Evolutionary conservation across 1,139 yeast genomes (phyloP), one percentile per base, ranked within the genome.

Genomic region (Scheffersomyces insectosa): DNA sequence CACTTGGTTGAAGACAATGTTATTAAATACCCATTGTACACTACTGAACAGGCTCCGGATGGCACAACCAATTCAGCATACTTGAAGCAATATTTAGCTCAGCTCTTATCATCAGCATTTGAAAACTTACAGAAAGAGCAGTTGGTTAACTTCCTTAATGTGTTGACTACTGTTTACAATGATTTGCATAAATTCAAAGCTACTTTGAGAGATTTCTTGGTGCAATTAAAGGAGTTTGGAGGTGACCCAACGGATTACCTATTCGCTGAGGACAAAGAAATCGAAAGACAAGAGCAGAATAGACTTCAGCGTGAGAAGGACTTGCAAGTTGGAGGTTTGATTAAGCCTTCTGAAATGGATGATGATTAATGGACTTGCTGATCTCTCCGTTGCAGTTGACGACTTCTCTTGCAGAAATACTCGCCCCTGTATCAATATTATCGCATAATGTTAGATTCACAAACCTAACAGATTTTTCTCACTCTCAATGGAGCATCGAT

Each of bases 341-440:
- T 93, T 61, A 93, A 91, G 65, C 99, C 99, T 30, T 84, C 96
- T n/a, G 99, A 93, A 57, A 79, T 91, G 81, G 97, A 88, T 57
- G 97, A 89, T 45, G 59, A 54, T 12, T 50, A 43, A 37, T 13
- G 25, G 25, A 20, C 25, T 20, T 20, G 8, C 8, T 20, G 25
- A 20, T 5, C 25, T 20, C 25, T 20, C 25, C 8, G 25, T 20
- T 20, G 25, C 25, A 20, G 25, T 20, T 20, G 25, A 20, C 6
- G 25, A 20, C 25, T 20, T 20, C 25, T 20, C 3, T 20, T 6
- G 25, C 25, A 20, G 25, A 20, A 20, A 20, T 5, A 20, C 6
- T 20, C 25, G 6, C 25, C 34, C 34, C 34, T 31, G 34, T 31
- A 31, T 31, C 34, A 31, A 15, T 31, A 31, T 31, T 15, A 31